A percentile compares a stretch with the other conserved stretches of the same genome.
These are phyloP conservation scores for Cordyceps militaris DNA, from an alignment of 2,329 filamentous ascomycete species.

Conservation along the genomic window DNA sequence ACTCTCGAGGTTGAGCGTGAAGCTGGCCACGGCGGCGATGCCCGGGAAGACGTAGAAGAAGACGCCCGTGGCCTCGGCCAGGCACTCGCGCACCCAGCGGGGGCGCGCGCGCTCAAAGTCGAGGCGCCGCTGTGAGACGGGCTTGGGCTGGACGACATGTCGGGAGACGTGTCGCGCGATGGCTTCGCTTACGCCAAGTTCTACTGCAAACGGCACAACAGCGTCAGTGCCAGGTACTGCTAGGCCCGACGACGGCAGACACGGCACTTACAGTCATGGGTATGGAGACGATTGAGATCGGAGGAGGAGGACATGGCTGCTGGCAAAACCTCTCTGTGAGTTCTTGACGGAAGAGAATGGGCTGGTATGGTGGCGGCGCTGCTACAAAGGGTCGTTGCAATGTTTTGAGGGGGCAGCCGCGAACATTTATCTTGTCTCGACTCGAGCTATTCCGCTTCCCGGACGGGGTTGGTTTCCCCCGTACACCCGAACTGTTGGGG, in stretches of 20 bases:
- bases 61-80: slow-evolving; percentile 49
- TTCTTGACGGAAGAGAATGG: background rate
- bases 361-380: background rate
- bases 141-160: slow-evolving; percentile 41
- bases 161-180: slow-evolving; percentile 42
- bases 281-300: slow-evolving; percentile 14
- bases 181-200: slow-evolving; percentile 47
- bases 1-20: slow-evolving; percentile 41
- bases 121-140: slow-evolving; percentile 46
- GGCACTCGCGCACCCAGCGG: slow-evolving; percentile 46
- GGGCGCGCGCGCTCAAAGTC: slow-evolving; percentile 47
- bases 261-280: slow-evolving; percentile 16
- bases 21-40: slow-evolving; percentile 45
- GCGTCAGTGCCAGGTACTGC: background rate
- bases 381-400: background rate
- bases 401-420: background rate
- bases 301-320: slow-evolving; percentile 8
- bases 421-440: background rate
- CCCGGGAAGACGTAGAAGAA: slow-evolving; percentile 51
- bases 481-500: background rate
- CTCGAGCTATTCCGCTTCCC: background rate
- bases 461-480: background rate
- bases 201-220: slow-evolving; percentile 24
- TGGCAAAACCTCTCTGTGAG: background rate
- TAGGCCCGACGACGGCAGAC: background rate